Conservation (phyloP, 352 stramenopile species). For the Phytopythium montanum region DNA sequence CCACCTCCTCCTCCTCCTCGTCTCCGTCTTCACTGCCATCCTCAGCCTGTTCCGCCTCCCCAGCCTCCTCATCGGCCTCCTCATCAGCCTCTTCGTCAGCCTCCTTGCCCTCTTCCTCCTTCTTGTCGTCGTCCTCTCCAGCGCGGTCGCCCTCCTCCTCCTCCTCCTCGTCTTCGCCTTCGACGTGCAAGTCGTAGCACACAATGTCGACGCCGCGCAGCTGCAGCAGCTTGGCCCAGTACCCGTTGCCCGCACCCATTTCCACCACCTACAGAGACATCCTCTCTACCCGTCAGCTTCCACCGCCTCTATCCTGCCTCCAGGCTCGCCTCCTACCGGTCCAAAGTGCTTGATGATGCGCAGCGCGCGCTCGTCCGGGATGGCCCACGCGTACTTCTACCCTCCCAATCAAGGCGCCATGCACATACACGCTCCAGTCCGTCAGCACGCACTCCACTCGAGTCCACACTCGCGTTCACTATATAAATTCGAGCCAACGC, state of each 20-base stretch:
- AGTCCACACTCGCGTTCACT: no score
- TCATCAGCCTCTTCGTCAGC: constrained; percentile 9
- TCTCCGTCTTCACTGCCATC: constrained; percentile 18
- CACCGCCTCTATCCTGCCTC: background rate
- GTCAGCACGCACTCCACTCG: background rate
- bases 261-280: constrained; percentile 74
- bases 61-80: constrained; percentile 24
- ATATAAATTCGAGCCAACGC: background rate
- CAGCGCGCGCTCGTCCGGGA: constrained; percentile 84
- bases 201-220: constrained; percentile 78
- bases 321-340: constrained; percentile 33
- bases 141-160: background rate
- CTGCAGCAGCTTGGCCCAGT: constrained; percentile 81
- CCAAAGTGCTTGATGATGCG: constrained; percentile 90
- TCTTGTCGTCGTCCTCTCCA: constrained; percentile 10
- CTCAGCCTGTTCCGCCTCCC: constrained; percentile 19
- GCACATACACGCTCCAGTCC: background rate
- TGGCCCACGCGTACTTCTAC: constrained; percentile 92
- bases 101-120: constrained; percentile 10
- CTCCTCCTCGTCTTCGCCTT: constrained; percentile 39
- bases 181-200: constrained; percentile 84
- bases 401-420: no score
- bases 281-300: constrained; percentile 6
- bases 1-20: constrained; percentile 23
- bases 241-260: constrained; percentile 89